Percentiles rank a stretch among this genome's conserved stretches.
phyloP scores from a whole-genome alignment of 768 basidiomycete species.

The Auricularia cornea region DNA sequence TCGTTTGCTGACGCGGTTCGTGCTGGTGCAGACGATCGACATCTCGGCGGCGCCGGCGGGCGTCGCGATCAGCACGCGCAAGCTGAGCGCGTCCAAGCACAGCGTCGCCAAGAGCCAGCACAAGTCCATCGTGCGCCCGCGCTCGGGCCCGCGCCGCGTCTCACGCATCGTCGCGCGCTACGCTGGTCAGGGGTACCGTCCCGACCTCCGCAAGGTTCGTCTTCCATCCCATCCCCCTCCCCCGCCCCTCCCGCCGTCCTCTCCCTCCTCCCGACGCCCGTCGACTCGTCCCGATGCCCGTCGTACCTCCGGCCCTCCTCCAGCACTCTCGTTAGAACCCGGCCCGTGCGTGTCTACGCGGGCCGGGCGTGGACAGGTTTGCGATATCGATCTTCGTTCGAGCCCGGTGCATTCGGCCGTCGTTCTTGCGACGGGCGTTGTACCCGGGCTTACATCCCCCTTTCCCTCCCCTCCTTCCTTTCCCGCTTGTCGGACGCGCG shows the following conservation, averaged over 20 bases:
- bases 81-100: conserved; percentile 46
- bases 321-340: conserved; percentile 90
- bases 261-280: neutral
- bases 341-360: conserved; percentile 47
- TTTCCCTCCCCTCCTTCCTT: neutral
- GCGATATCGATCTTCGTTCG: conserved; percentile 55
- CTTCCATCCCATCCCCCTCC: no score
- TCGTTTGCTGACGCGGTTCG: neutral
- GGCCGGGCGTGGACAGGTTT: conserved; percentile 91
- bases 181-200: conserved; percentile 64
- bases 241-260: neutral
- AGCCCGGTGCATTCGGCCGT: conserved; percentile 51
- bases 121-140: conserved; percentile 49
- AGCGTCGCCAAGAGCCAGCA: conserved; percentile 42
- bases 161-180: conserved; percentile 53
- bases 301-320: neutral
- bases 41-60: conserved; percentile 47
- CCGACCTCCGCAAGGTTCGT: conserved; percentile 72
- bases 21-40: conserved; percentile 49
- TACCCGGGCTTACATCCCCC: no score
- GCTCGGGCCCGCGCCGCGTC: conserved; percentile 59
- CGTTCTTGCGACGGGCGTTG: conserved; percentile 32
- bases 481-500: neutral
- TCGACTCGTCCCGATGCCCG: no score
- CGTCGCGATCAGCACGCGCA: conserved; percentile 50